Evolutionary conservation across 2,329 filamentous ascomycete species (phyloP), one percentile per base, ranked within the genome.

Genomic region (Ramularia endophylla): DNA sequence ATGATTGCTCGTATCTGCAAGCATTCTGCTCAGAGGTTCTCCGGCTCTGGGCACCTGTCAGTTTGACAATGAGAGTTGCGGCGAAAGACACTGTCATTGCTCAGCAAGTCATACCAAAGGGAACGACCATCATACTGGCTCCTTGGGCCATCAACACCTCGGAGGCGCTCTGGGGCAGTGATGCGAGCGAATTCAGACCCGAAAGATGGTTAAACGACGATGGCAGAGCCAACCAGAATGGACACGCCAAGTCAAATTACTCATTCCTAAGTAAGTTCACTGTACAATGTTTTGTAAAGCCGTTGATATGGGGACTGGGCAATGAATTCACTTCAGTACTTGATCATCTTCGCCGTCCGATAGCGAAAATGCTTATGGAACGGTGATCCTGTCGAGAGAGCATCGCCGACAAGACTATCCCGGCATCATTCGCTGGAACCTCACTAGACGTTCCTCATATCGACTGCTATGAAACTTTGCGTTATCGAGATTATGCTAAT

Each of bases 11-110:
- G 2, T 94, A 90, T 61, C 77, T 92, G 32, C 80, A 85, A 57
- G 87, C 87, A 22, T 78, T 94, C 16, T 81, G 83, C 60, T 83
- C 77, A 56, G 88, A 95, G 64, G 74, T 83, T 9, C 74, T 94
- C 31, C 83, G 88, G 37, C 75, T 83, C 58, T 81, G 77, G 63
- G 69, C 82, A 1, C 84, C 87, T 0, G 83, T 89, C 0, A 80
- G 83, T 0, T 57, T 83, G 19, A 89, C 85, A 0, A 59, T 83
- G 41, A 83, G 88, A 48, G 70, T 81, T 47, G 73, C 86, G 0
- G 70, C 68, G 1, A 62, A 74, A 19, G 74, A 87, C 58, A 85
- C 83, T 0, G 76, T 72, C 0, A 77, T 92, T 39, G 69, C 76
- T 16, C 78, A 78, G 19, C 72, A 82, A 2, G 70, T 67, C 16